Evolutionary conservation across 1,284 basidiomycete species (phyloP), one percentile per base, ranked within the genome.

Genomic region (Pyrrhoderma noxium): DNA sequence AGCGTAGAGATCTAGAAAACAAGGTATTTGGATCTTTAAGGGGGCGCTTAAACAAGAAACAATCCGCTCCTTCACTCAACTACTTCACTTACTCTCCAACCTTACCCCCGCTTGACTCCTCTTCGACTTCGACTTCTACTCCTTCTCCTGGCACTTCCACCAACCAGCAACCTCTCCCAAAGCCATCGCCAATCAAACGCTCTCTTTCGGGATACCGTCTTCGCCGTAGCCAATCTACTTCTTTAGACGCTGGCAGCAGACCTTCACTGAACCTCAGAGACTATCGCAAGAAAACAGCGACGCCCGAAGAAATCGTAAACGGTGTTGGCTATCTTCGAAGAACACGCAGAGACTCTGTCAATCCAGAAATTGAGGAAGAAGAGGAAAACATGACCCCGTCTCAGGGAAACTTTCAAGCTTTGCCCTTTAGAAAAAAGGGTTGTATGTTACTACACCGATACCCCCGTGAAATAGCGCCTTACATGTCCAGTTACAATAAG

Each of bases 401-500:
- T 5, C 47, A 47, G 16, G 45, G 44, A 22, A 23, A 34, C 14
- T 55, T 47, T 34, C 49, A 40, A 25, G n/a, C 25, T 3, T 31
- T 52, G 16, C 43, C 50, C 21, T 54, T 56, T 40, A 51, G 36
- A 35, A 40, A 25, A 7, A 45, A 69, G 42, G 62, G 64, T 44
- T 72, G 70, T 40, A 73, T 75, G 67, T 75, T 67, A 51, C 62
- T 79, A 23, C 80, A 83, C 59, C 77, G 78, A 1, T 80, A 79
- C 57, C 58, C 68, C 3, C 59, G 46, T 14, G 58, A 64, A 2
- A 73, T 79, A 13, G 77, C 71, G 3, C 73, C 77, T 2, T 85
- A 84, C 60, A 79, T 83, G 77, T 77, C 78, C 55, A 67, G 79
- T 0, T 86, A 83, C 56, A 75, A 80, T 52, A 67, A 71, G 21